phyloP scores from a whole-genome alignment of 768 basidiomycete species.

The Daedalea quercina region DNA sequence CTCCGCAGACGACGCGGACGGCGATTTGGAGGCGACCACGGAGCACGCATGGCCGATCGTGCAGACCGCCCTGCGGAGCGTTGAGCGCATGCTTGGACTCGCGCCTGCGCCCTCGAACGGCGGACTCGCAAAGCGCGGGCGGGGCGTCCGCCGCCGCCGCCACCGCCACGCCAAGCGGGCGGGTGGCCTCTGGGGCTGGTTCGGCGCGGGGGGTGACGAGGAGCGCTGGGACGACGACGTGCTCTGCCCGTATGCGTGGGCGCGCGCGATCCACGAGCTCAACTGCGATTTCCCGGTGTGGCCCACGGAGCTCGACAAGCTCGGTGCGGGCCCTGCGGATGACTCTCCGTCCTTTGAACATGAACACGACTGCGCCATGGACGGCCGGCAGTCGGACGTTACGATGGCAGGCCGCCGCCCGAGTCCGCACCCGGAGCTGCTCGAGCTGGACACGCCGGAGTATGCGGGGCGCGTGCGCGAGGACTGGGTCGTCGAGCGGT shows the following conservation, averaged over 20 bases:
- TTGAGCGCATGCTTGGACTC: neutral
- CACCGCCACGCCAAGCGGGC: neutral
- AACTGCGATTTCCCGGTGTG: slow-evolving; percentile 76
- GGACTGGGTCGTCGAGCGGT: slow-evolving; percentile 68
- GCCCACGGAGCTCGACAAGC: slow-evolving; percentile 62
- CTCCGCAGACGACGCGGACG: slow-evolving; percentile 8
- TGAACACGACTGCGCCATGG: slow-evolving; percentile 6
- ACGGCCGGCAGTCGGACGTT: slow-evolving; percentile 8
- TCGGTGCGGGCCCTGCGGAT: slow-evolving; percentile 11
- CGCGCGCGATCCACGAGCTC: slow-evolving; percentile 59
- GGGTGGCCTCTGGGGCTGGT: neutral
- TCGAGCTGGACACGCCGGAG: slow-evolving; percentile 77
- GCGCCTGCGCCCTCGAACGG: neutral
- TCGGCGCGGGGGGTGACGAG: slow-evolving; percentile 11
- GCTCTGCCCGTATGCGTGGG: slow-evolving; percentile 79
- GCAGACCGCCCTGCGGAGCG: neutral
- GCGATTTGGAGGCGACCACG: neutral
- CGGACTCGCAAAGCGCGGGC: slow-evolving; percentile 1
- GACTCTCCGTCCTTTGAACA: slow-evolving; percentile 3
- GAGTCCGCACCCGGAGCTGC: slow-evolving; percentile 28
- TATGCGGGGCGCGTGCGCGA: slow-evolving; percentile 68
- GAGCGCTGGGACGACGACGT: slow-evolving; percentile 42
- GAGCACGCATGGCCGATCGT: neutral
- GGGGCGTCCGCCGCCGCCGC: slow-evolving; percentile 1
- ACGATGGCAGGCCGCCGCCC: slow-evolving; percentile 6